Base-by-base conservation (phyloP, 805 yeast species). In the Cyberlindnera misumaiensis region DNA sequence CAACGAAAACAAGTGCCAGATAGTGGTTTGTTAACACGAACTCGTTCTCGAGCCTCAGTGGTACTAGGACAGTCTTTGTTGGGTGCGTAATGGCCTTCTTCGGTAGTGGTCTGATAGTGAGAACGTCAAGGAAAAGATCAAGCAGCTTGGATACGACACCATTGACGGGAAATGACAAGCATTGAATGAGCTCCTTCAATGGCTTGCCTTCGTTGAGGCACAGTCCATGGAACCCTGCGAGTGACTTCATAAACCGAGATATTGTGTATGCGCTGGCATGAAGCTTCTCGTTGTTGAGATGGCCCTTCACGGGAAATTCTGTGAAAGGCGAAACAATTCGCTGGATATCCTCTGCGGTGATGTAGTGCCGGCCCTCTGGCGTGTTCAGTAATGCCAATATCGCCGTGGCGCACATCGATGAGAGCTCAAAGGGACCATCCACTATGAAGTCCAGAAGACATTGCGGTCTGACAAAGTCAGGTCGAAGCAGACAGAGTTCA, bases 221-320 rank as follows among this genome's bases (percentile, higher is more conserved):
- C 48, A 80, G 73, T 12, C 81, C 73, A 43, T 80, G 69, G 10
- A 88, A 52, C 0, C 98, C 99, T 11, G 83, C 68, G 77, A 90
- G 81, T 26, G 77, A 70, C 44, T 85, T 83, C 35, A 90, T 59
- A 17, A 85, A 62, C 4, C 72, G 56, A 0, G 83, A 62, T 2
- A 90, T 56, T 8, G 86, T 65, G 31, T 73, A 68, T 0, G 88
- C 75, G 11, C 77, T 64, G 42, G 70, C 72, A 41, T 80, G 82
- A 22, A 87, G 62, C 46, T 70, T 75, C 28, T 75, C 80, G 22
- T 66, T 59, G 41, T 70, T 70, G 22, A 69, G 55, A 36, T 73
- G 73, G 8, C 68, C 65, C 38, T 65, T 65, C 14, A 63, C 61
- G 28, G 73, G 78, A 13, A 73, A 62, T 30, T 80, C 88, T 12